phyloP scores from a whole-genome alignment of 768 basidiomycete species.

The Pholiota microspora region DNA sequence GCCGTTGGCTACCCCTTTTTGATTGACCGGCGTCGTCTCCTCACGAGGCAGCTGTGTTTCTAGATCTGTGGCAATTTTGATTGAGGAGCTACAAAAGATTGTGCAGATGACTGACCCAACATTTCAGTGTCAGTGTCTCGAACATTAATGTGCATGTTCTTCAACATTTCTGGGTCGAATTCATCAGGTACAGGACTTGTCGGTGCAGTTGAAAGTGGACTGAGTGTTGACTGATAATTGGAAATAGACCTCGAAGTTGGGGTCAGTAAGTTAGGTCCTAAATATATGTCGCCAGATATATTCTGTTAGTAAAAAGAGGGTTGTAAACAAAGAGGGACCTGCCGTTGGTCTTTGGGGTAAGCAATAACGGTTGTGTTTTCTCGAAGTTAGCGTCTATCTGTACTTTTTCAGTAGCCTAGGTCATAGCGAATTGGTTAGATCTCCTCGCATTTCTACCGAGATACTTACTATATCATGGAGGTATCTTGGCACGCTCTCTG shows the following conservation, averaged over 20 bases:
- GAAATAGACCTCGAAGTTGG: slow-evolving; percentile 7
- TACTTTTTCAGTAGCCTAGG: slow-evolving; percentile 15
- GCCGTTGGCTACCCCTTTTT: background rate
- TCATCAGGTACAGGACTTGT: slow-evolving; percentile 13
- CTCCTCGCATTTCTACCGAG: background rate
- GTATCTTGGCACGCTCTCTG: slow-evolving; percentile 49
- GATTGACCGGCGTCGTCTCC: background rate
- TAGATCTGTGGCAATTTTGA: slow-evolving; percentile 29
- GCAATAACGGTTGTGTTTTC: slow-evolving; percentile 46
- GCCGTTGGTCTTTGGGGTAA: slow-evolving; percentile 13
- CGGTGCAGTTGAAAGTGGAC: slow-evolving; percentile 28
- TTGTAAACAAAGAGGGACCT: background rate
- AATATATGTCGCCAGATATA: background rate
- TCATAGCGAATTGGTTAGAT: background rate
- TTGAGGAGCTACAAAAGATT: background rate
- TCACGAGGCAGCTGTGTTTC: slow-evolving; percentile 34
- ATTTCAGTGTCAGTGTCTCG: slow-evolving; percentile 39
- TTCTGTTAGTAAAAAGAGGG: background rate
- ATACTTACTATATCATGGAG: slow-evolving; percentile 55
- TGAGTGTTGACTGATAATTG: slow-evolving; percentile 11
- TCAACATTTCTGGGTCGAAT: slow-evolving; percentile 30
- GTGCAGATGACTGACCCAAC: too few relatives aligned
- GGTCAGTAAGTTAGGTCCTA: background rate
- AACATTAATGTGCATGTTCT: slow-evolving; percentile 24
- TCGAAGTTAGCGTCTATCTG: slow-evolving; percentile 30